A percentile compares a stretch with the other conserved stretches of the same genome.
phyloP scores from a whole-genome alignment of 768 basidiomycete genomes.

The Boletus reticuloceps region DNA sequence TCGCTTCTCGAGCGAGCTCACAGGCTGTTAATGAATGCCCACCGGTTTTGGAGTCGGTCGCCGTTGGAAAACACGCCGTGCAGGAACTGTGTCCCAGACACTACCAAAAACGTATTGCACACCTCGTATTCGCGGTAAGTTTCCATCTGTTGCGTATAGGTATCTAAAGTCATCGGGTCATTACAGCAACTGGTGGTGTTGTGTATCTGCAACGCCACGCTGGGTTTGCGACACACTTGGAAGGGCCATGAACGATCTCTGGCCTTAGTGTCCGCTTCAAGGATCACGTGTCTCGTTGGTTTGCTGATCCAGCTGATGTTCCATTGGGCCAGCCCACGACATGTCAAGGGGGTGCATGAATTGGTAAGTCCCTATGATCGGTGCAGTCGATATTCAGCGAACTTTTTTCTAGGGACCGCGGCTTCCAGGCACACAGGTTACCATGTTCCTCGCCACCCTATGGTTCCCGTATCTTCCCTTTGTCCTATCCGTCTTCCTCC shows the following conservation, averaged over 20 bases:
- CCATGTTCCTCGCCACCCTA: background rate
- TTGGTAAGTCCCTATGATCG: background rate
- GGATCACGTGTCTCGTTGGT: background rate
- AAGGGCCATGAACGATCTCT: background rate
- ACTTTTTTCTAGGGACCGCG: background rate
- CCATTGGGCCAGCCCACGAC: background rate
- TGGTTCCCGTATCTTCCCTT: background rate
- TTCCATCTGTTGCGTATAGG: no score
- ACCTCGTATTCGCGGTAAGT: background rate
- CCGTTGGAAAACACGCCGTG: no score
- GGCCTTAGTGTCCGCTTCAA: background rate
- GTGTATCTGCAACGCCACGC: background rate
- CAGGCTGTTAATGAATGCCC: no score
- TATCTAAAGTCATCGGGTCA: background rate
- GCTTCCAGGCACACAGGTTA: background rate
- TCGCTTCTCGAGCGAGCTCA: no score
- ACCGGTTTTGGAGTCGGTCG: no score
- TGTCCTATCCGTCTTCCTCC: background rate
- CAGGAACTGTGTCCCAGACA: background rate
- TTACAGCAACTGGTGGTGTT: background rate
- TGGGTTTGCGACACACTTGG: background rate
- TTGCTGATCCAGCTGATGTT: background rate
- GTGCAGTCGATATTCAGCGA: background rate
- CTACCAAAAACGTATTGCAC: background rate
- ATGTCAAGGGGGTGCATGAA: background rate